phyloP scores from a whole-genome alignment of 495 filamentous ascomycete genomes.

The Xylaria scruposa region DNA sequence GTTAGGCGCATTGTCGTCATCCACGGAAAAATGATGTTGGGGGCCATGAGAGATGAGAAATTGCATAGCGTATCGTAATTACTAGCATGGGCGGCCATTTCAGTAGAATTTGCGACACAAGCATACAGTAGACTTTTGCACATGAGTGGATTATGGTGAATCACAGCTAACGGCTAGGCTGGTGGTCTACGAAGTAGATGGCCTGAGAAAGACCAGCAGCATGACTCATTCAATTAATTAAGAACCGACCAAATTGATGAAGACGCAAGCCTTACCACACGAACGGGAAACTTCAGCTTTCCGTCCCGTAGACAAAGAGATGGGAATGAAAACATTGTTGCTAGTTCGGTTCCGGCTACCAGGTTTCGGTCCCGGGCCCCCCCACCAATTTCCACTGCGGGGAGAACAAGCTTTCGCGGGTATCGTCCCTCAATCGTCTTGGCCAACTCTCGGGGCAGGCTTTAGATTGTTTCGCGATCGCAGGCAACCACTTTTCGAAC shows the following conservation, averaged over 20 bases:
- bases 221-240: not conserved
- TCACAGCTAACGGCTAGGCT: not conserved
- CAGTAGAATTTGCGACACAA: not conserved
- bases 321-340: not conserved
- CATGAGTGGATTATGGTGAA: not conserved
- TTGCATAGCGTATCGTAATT: not conserved
- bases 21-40: too few relatives aligned
- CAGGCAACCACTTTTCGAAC: not conserved
- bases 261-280: not conserved
- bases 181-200: not conserved
- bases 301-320: not conserved
- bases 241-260: not conserved
- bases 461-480: not conserved
- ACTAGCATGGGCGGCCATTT: not conserved
- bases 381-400: not conserved
- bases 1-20: not conserved
- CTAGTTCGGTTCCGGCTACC: conserved; percentile 2
- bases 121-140: not conserved
- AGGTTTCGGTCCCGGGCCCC: not conserved
- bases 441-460: not conserved
- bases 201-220: not conserved
- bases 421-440: not conserved
- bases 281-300: not conserved
- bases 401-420: not conserved
- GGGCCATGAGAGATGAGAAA: not conserved